Evolutionary conservation across 2,329 filamentous ascomycete genomes (phyloP).

Genomic region (Tolypocladium ovalisporum): DNA sequence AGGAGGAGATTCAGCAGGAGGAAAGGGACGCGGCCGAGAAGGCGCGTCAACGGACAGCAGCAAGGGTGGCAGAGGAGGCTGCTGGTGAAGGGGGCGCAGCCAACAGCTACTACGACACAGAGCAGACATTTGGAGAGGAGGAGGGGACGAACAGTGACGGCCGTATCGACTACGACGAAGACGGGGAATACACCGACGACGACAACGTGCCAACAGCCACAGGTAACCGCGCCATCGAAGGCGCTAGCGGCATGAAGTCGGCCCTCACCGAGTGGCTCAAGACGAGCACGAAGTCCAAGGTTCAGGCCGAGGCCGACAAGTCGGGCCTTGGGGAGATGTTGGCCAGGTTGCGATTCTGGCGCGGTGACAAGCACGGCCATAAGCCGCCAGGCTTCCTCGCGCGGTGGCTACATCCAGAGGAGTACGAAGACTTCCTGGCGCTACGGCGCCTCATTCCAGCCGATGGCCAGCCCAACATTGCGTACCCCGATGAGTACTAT

Average conservation of each 20-base stretch:
- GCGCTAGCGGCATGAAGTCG: constrained; percentile 21
- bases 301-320: constrained; percentile 12
- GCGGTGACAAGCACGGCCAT: constrained; percentile 12
- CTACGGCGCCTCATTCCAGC: constrained; percentile 60
- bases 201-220: constrained; percentile 7
- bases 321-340: constrained; percentile 17
- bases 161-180: constrained; percentile 17
- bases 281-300: constrained; percentile 23
- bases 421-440: constrained; percentile 60
- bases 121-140: constrained; percentile 24
- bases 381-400: constrained; percentile 40
- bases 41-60: constrained; percentile 10
- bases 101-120: constrained; percentile 22
- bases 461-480: constrained; percentile 27
- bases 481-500: constrained; percentile 39
- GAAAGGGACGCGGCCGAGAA: constrained; percentile 36
- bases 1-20: constrained; percentile 33
- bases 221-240: constrained; percentile 24
- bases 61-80: constrained; percentile 9
- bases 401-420: constrained; percentile 68
- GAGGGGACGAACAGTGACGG: constrained; percentile 13
- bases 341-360: constrained; percentile 14
- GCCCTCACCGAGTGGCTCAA: constrained; percentile 23
- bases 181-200: constrained; percentile 14
- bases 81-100: constrained; percentile 14